Percentiles rank a stretch among this genome's conserved stretches.
Conservation (phyloP, 2,329 filamentous ascomycete genomes). For the Penicillium sp. region DNA sequence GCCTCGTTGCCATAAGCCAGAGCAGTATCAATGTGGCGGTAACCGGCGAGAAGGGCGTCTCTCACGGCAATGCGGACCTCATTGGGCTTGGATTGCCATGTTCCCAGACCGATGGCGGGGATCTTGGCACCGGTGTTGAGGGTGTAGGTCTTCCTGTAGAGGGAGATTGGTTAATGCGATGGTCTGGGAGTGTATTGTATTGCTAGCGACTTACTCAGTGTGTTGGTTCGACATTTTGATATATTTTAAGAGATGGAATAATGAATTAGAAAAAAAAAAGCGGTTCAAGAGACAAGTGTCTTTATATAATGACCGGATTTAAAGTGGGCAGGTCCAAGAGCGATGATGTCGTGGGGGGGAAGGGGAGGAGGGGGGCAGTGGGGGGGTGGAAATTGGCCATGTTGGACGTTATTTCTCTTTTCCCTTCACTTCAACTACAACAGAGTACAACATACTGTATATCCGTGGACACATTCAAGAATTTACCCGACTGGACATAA, state of each 20-base stretch:
- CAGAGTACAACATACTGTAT: background rate
- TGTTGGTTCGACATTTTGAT: slow-evolving; percentile 26
- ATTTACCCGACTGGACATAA: slow-evolving; percentile 6
- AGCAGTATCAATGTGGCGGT: slow-evolving; percentile 57
- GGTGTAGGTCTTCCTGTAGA: slow-evolving; percentile 42
- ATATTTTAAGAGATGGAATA: background rate
- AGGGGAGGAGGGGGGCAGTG: background rate
- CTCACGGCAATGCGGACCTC: slow-evolving; percentile 53
- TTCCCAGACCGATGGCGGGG: slow-evolving; percentile 54
- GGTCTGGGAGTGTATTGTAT: background rate
- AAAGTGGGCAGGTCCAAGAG: slow-evolving; percentile 29
- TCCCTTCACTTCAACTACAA: background rate
- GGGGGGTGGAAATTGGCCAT: background rate
- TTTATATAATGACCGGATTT: slow-evolving; percentile 13
- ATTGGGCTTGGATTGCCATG: slow-evolving; percentile 56
- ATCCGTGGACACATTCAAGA: background rate
- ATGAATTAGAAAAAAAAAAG: background rate
- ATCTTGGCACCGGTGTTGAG: slow-evolving; percentile 53
- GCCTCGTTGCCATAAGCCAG: slow-evolving; percentile 63
- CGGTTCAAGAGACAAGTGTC: background rate
- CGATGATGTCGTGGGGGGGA: slow-evolving; percentile 19
- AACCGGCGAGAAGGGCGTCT: slow-evolving; percentile 52
- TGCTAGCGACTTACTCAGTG: slow-evolving; percentile 20
- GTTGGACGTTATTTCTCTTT: background rate
- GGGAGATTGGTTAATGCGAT: background rate